Evolutionary conservation across 768 basidiomycete species (phyloP).

Genomic region (Suillus subaureus): DNA sequence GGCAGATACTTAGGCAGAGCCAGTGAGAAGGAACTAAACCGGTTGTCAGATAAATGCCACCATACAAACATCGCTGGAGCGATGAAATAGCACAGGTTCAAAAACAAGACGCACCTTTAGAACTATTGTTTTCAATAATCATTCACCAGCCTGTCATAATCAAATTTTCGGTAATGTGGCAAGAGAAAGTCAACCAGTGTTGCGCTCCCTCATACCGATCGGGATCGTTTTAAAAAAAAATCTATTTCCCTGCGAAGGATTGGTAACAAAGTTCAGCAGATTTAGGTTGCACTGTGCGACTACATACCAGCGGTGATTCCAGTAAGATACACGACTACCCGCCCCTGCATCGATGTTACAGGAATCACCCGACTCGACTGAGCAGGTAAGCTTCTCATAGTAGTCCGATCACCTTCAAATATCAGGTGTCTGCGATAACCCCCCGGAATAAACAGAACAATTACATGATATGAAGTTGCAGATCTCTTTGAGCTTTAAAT

Average conservation of each 20-base stretch:
- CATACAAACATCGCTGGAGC: background rate
- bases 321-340: background rate
- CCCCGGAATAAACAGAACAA: background rate
- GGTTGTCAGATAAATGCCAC: background rate
- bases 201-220: background rate
- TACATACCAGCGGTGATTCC: background rate
- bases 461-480: background rate
- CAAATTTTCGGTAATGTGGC: background rate
- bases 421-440: background rate
- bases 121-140: background rate
- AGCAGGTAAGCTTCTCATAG: background rate
- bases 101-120: background rate
- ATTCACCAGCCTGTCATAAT: background rate
- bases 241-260: background rate
- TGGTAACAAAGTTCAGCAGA: background rate
- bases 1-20: background rate
- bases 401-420: background rate
- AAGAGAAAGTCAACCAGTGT: background rate
- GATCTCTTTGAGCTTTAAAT: no score
- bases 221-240: background rate
- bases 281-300: background rate
- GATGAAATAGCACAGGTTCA: background rate
- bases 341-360: background rate
- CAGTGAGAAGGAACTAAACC: background rate
- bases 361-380: background rate